A percentile compares a stretch with the other conserved stretches of the same genome.
Conservation (phyloP, 106 monocot species). For the Platanthera zijinensis region DNA sequence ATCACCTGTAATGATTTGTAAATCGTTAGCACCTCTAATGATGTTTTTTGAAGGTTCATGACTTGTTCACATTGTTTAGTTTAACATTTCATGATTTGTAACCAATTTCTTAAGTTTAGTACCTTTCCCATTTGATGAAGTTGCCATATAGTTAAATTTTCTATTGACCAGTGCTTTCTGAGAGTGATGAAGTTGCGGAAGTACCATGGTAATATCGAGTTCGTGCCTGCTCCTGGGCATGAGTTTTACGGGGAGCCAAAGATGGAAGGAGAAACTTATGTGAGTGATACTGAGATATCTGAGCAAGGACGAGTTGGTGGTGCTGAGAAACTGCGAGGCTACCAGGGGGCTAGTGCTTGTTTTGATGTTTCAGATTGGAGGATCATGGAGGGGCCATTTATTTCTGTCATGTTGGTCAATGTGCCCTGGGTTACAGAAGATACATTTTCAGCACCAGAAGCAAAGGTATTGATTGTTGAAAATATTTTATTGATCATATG, state of each 20-base stretch:
- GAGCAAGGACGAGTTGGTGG: constrained; percentile 1
- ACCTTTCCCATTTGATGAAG: neutral
- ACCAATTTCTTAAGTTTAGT: neutral
- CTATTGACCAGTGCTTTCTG: constrained; percentile 27
- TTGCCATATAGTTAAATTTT: neutral
- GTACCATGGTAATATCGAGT: constrained; percentile 42
- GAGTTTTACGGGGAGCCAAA: constrained; percentile 39
- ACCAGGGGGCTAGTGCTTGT: constrained; percentile 37
- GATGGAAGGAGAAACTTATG: neutral
- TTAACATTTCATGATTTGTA: neutral
- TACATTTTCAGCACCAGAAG: constrained; percentile 64
- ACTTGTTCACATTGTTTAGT: neutral
- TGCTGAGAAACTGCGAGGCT: constrained; percentile 19
- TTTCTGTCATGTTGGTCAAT: constrained; percentile 60
- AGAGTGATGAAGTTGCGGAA: constrained; percentile 54
- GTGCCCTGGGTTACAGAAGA: constrained; percentile 58
- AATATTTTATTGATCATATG: neutral
- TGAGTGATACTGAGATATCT: neutral
- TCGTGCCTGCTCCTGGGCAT: constrained; percentile 64
- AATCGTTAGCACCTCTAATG: neutral
- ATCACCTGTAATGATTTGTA: neutral
- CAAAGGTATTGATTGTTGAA: constrained; percentile 41
- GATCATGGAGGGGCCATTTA: constrained; percentile 63
- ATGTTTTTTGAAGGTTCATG: neutral
- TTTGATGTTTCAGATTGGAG: constrained; percentile 51